These are phyloP conservation scores for Collybia nuda DNA, from an alignment of 768 basidiomycete genomes.

Conservation along the genomic window DNA sequence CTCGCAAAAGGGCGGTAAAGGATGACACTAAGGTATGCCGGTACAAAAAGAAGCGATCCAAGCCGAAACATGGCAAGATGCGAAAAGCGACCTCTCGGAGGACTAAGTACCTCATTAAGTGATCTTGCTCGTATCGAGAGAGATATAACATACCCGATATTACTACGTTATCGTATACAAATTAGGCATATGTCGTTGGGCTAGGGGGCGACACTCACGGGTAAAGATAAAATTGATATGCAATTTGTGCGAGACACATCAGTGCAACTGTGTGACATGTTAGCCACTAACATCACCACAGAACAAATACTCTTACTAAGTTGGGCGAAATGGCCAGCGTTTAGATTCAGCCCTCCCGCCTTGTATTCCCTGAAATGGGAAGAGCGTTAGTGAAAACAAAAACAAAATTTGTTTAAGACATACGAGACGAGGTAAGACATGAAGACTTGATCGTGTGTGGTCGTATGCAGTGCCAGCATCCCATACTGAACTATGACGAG, in stretches of 20 bases:
- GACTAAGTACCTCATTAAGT: conserved; percentile 36
- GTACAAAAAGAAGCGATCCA: conserved; percentile 84
- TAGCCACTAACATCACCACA: not conserved
- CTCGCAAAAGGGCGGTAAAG: conserved; percentile 77
- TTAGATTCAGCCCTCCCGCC: conserved; percentile 87
- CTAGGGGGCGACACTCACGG: conserved; percentile 45
- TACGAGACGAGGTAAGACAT: conserved; percentile 89
- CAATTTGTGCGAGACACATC: conserved; percentile 94
- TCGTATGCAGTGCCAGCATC: conserved; percentile 82
- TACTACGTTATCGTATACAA: conserved; percentile 33
- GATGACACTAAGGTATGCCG: conserved; percentile 81
- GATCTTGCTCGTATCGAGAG: not conserved
- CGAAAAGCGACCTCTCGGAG: conserved; percentile 80
- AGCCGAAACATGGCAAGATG: conserved; percentile 90
- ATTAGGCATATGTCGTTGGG: conserved; percentile 1
- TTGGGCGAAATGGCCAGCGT: conserved; percentile 90
- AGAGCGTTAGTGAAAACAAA: conserved; percentile 5
- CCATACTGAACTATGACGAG: conserved; percentile 91
- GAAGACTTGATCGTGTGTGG: conserved; percentile 90
- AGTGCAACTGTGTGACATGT: conserved; percentile 60
- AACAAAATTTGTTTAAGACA: conserved; percentile 25
- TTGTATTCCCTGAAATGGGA: conserved; percentile 60
- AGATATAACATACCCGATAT: conserved; percentile 53
- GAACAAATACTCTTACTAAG: conserved; percentile 55
- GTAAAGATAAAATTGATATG: conserved; percentile 89